Base-by-base conservation (phyloP, 108 stramenopile genomes). In the Nitzschia putrida region DNA sequence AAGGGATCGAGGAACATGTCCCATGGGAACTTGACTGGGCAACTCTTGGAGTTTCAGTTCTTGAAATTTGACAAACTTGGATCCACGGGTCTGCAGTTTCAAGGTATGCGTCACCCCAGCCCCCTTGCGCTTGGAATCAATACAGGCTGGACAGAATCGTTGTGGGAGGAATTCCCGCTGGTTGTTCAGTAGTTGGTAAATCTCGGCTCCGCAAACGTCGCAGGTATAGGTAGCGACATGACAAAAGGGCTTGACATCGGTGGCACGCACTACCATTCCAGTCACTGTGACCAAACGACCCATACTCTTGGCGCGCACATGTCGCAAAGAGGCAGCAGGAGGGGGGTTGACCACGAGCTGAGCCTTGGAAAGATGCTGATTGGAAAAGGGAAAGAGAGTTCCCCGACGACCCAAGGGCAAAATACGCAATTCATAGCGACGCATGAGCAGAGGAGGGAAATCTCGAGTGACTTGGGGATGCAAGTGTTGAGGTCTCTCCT, bases 191-290 rank as follows among this genome's bases (percentile, higher is more conserved):
- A 95, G 90, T 76, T 97, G 97, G 71, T 97, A 99, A 12, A 96
- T 79, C 83, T 99, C 97, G 57, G 71, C 81, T 20, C 97, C 97
- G 78, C 99, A 99, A 8, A 82, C 83, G 73, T 99, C 97, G 69
- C 99, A 99, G 10, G 95, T 95, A 80, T 99, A 99, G n/a, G 99
- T 96, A 3, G 91, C 92, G 9, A 99, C 99, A n/a, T 76, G 64
- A 41, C 89, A 89, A 11, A 85, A 83, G 14, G 99, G 99, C 80
- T 96, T 96, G 63, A 99, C 99, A 69, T 97, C 96, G 7, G 97
- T 95, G 9, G 90, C 86, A 9, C 96, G 82, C 0, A 96, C 97
- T 38, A 98, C 89, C 90, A 99, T 95, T 10, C 95, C 97, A 4
- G 79, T 64, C 14, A 99, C 71, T 1, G 90, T 91, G 1, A 99